Base-by-base conservation (phyloP, 2,329 filamentous ascomycete genomes). In the Penicillium italicum region DNA sequence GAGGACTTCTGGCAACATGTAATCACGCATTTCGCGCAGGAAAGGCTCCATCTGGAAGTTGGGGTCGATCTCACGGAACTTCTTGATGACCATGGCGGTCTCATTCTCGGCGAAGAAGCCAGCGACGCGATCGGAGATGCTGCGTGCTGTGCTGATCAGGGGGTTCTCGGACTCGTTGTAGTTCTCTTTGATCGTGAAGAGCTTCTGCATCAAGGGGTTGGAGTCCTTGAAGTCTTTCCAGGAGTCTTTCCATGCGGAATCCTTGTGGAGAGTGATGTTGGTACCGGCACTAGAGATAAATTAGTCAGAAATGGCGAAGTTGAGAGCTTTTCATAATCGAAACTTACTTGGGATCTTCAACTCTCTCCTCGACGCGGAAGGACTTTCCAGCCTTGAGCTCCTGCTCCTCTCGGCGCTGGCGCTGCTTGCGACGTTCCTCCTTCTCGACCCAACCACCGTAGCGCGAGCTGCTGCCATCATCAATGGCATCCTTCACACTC, bases 81-180 rank as follows among this genome's bases (percentile, higher is more conserved):
- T 96, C 80, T 97, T 97, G 79, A 97, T 96, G 34, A 99, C 94
- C 83, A 88, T 88, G 30, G 94, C 94, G 0, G 91, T 97, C 79
- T 99, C 94, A 74, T 97, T 99, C 75, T 99, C 94, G 59, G 94
- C 94, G 64, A 99, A 99, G 79, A 97, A 99, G 28, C 94, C 91
- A 44, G 89, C 91, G 37, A 99, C 86, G 55, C 89, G 85, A 74
- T 99, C 94, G 31, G 92, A 93, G 65, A 99, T 96, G 73, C 90
- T 91, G 70, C 94, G 88, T 1, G 92, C 94, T 0, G 93, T 97
- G 44, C 87, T 89, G 61, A 99, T 90, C 41, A 99, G 81, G 7
- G 94, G 93, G 74, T 99, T 99, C 71, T 99, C 94, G 11, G 94
- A 97, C 77, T 99, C 94, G 64, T 96, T 88, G 77, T 97, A 97